phyloP scores from a whole-genome alignment of 225 moss, liverwort and hornwort species.

The Climacium dendroides region DNA sequence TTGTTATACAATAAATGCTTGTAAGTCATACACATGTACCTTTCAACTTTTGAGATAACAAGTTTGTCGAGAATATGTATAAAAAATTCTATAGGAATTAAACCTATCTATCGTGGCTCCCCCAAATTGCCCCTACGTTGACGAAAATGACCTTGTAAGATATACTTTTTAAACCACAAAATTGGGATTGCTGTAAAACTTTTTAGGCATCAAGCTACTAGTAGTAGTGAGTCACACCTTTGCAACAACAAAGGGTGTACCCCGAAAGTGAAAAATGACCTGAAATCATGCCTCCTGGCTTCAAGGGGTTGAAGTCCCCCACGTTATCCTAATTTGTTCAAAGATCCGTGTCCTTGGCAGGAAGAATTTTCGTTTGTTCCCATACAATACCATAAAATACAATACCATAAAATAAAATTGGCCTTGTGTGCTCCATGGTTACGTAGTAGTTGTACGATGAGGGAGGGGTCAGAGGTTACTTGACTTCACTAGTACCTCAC shows the following conservation, averaged over 20 bases:
- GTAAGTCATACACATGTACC: no score
- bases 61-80: no score
- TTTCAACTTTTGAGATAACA: no score
- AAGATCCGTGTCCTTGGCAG: neutral
- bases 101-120: no score
- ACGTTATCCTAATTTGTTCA: neutral
- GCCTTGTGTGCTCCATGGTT: neutral
- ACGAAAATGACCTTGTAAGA: rapidly evolving
- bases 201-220: rapidly evolving
- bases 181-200: neutral
- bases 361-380: no score
- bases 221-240: neutral
- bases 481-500: neutral
- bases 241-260: rapidly evolving
- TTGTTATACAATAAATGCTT: no score
- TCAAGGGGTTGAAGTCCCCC: neutral
- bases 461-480: neutral
- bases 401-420: neutral
- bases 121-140: no score
- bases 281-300: neutral
- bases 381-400: no score
- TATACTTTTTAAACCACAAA: neutral
- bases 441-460: neutral
- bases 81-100: rapidly evolving
- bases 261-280: neutral